Evolutionary conservation across 2,329 filamentous ascomycete genomes (phyloP).

Genomic region (Diaporthe aspalathi): DNA sequence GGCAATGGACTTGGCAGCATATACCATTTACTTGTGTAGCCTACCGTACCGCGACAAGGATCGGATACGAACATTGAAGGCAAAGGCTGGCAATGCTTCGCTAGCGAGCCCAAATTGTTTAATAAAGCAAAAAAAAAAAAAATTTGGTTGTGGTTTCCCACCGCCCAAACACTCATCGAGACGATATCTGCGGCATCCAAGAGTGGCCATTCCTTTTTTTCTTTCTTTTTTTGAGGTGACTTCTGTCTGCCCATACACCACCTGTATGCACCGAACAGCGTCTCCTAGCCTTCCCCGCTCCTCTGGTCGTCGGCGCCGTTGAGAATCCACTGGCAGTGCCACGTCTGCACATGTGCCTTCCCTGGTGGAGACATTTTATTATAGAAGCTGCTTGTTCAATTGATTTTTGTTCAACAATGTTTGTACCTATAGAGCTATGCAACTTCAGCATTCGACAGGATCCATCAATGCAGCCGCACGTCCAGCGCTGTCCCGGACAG

Average conservation of each 20-base stretch:
- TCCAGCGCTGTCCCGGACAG: not conserved
- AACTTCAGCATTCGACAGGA: not conserved
- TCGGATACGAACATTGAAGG: not conserved
- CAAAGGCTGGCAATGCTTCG: not conserved
- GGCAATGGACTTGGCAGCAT: not conserved
- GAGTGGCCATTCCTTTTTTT: not conserved
- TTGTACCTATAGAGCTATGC: not conserved
- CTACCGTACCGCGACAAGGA: not conserved
- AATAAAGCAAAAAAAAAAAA: no score
- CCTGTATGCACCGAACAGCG: not conserved
- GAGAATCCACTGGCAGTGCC: not conserved
- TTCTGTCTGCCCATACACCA: not conserved
- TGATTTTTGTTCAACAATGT: not conserved
- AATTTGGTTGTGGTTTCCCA: no score
- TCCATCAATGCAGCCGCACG: not conserved
- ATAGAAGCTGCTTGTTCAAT: not conserved
- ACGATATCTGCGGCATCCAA: not conserved
- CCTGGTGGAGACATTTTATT: not conserved
- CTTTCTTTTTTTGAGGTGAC: no score
- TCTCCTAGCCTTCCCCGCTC: not conserved
- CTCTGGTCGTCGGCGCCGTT: no score
- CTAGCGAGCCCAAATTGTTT: not conserved
- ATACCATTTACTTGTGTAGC: not conserved
- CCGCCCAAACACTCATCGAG: no score
- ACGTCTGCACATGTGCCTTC: not conserved